phyloP scores from a whole-genome alignment of 2,329 filamentous ascomycete genomes.

The Atkinsonella texensis region DNA sequence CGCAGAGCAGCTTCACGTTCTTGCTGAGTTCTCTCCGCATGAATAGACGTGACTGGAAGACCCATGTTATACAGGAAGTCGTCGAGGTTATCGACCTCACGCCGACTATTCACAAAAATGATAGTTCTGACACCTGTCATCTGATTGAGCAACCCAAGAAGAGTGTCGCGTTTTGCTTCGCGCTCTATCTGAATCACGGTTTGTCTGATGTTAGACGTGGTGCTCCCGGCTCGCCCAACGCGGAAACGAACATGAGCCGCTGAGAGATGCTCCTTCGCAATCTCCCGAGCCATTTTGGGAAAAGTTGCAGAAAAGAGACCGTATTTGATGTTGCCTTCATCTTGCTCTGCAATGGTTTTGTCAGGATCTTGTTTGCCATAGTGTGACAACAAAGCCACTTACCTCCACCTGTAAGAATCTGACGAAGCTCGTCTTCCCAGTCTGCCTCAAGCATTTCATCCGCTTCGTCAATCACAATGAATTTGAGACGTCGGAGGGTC shows the following conservation, averaged over 20 bases:
- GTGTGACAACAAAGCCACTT: conserved; percentile 24
- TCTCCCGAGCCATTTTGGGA: conserved; percentile 61
- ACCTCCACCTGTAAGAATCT: conserved; percentile 74
- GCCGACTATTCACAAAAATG: conserved; percentile 79
- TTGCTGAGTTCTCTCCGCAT: conserved; percentile 72
- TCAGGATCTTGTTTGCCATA: conserved; percentile 5
- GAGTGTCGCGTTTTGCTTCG: conserved; percentile 53
- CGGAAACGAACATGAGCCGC: conserved; percentile 67
- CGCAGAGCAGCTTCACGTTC: conserved; percentile 90
- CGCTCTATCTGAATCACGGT: conserved; percentile 56
- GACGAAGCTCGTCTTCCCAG: conserved; percentile 65
- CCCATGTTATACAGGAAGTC: conserved; percentile 74
- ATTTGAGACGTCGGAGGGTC: conserved; percentile 65
- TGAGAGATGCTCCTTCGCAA: conserved; percentile 67
- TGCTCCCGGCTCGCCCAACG: conserved; percentile 76
- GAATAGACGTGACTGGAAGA: conserved; percentile 78
- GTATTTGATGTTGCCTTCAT: conserved; percentile 56
- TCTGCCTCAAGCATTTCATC: conserved; percentile 78
- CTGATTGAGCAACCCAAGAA: conserved; percentile 61
- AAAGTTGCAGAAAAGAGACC: conserved; percentile 95
- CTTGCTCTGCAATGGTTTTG: conserved; percentile 45
- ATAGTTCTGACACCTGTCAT: conserved; percentile 67
- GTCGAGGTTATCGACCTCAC: conserved; percentile 69
- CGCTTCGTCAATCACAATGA: conserved; percentile 80
- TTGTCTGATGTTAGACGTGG: conserved; percentile 74